Percentiles rank a stretch among this genome's conserved stretches.
phyloP scores from a whole-genome alignment of 2,329 filamentous ascomycete genomes.

The Thermoascus crustaceus region DNA sequence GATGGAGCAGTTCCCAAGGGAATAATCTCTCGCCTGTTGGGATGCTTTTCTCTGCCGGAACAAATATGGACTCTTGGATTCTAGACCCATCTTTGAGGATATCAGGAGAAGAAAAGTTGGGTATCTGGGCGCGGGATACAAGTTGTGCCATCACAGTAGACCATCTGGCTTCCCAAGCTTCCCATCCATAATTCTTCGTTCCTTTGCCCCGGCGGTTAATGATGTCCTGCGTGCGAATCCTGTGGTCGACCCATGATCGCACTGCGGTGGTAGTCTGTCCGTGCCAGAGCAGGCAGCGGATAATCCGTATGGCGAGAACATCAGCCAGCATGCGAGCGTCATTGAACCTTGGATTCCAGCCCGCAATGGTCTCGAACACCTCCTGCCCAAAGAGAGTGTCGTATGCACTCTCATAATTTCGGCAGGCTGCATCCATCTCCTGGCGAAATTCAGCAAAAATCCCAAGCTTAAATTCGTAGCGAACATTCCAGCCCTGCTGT shows the following conservation, averaged over 20 bases:
- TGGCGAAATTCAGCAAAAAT: conserved; percentile 88
- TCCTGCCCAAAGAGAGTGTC: conserved; percentile 74
- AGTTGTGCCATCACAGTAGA: conserved; percentile 54
- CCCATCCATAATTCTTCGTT: conserved; percentile 83
- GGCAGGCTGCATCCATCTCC: conserved; percentile 78
- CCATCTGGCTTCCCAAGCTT: conserved; percentile 82
- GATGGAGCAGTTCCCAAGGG: conserved; percentile 54
- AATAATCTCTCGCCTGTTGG: conserved; percentile 41
- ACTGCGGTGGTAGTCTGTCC: conserved; percentile 71
- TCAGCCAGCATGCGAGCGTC: conserved; percentile 87
- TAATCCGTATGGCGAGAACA: conserved; percentile 65
- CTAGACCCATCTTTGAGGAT: conserved; percentile 15
- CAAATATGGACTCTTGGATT: conserved; percentile 33
- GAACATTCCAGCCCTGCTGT: conserved; percentile 78
- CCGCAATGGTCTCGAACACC: conserved; percentile 78
- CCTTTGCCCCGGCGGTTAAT: conserved; percentile 78
- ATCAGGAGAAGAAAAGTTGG: conserved; percentile 32
- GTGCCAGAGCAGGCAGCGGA: conserved; percentile 76
- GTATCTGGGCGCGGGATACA: conserved; percentile 45
- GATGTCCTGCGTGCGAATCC: conserved; percentile 63
- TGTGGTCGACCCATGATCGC: conserved; percentile 71
- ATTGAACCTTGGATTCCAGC: conserved; percentile 84
- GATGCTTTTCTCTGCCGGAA: conserved; percentile 44
- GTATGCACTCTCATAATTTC: conserved; percentile 81
- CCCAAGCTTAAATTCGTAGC: conserved; percentile 90